These are phyloP conservation scores for Cytospora paraplurivora DNA, from an alignment of 2,329 filamentous ascomycete species.

Conservation along the genomic window DNA sequence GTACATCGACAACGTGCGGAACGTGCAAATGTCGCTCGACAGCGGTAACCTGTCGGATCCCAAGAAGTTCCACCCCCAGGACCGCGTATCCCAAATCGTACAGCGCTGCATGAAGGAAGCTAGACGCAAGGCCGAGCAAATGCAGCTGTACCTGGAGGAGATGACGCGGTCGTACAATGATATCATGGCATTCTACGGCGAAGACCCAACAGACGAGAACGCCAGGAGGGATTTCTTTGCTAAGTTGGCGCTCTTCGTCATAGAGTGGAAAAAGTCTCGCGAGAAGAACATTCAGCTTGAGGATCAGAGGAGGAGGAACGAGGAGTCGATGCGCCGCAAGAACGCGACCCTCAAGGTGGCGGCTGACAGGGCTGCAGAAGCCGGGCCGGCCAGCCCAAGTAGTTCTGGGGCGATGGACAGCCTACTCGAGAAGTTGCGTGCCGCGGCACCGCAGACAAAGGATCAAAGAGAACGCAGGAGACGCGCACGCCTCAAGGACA, in stretches of 20 bases:
- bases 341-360: slow-evolving; percentile 66
- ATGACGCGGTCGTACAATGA: slow-evolving; percentile 91
- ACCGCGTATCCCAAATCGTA: slow-evolving; percentile 88
- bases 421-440: slow-evolving; percentile 89
- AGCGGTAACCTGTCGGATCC: slow-evolving; percentile 92
- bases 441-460: slow-evolving; percentile 84
- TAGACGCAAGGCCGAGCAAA: slow-evolving; percentile 90
- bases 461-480: slow-evolving; percentile 88
- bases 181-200: slow-evolving; percentile 95
- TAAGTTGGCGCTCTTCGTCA: slow-evolving; percentile 87
- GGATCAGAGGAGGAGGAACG: slow-evolving; percentile 80
- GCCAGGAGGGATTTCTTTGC: slow-evolving; percentile 93
- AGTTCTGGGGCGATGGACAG: slow-evolving; percentile 94
- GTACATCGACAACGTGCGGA: slow-evolving; percentile 94
- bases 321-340: slow-evolving; percentile 91
- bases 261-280: slow-evolving; percentile 93
- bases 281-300: slow-evolving; percentile 89
- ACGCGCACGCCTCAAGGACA: slow-evolving; percentile 84
- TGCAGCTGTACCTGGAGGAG: slow-evolving; percentile 90
- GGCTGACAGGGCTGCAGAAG: slow-evolving; percentile 45
- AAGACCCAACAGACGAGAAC: slow-evolving; percentile 89
- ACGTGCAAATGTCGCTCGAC: slow-evolving; percentile 89
- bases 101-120: slow-evolving; percentile 97
- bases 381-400: slow-evolving; percentile 63
- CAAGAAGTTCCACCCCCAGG: slow-evolving; percentile 97